Percentiles rank a stretch among this genome's conserved stretches.
Evolutionary conservation across 805 yeast genomes (phyloP).

Genomic region (Candida nonsorbophila): DNA sequence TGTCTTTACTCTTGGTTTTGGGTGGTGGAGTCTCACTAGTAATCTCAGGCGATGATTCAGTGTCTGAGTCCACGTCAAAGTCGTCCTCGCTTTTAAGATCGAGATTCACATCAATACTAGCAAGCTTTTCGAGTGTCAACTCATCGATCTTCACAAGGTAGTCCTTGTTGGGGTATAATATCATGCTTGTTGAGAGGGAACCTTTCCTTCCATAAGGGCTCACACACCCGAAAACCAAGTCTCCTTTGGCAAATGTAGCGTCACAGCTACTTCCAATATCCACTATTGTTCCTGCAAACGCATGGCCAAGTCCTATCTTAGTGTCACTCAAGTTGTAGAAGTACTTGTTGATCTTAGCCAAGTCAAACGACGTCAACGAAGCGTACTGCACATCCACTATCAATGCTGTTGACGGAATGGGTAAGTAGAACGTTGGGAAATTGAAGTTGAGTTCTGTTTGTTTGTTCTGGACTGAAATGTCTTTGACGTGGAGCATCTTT

Average conservation of each 20-base stretch:
- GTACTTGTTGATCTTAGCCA: conserved; percentile 55
- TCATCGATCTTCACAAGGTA: conserved; percentile 22
- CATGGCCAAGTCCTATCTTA: conserved; percentile 64
- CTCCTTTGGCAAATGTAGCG: conserved; percentile 45
- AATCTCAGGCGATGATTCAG: conserved; percentile 2
- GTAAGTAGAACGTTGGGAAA: conserved; percentile 44
- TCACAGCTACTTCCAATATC: conserved; percentile 44
- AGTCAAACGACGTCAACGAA: conserved; percentile 62
- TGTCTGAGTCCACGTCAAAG: conserved; percentile 7
- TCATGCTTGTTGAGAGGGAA: conserved; percentile 50
- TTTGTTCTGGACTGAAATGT: conserved; percentile 40
- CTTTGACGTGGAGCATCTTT: conserved; percentile 45
- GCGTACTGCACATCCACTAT: conserved; percentile 56
- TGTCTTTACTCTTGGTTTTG: conserved; percentile 1
- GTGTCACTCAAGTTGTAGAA: conserved; percentile 46
- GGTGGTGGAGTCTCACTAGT: conserved; percentile 1
- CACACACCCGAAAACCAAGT: conserved; percentile 58
- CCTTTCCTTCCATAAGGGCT: conserved; percentile 52
- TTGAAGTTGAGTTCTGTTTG: conserved; percentile 48
- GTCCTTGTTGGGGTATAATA: conserved; percentile 50
- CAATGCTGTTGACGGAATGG: conserved; percentile 42
- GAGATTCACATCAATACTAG: conserved; percentile 18
- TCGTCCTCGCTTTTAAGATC: conserved; percentile 6
- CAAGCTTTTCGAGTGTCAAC: conserved; percentile 14
- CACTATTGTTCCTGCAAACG: conserved; percentile 56